These are phyloP conservation scores for Solanum paucissectum DNA, from an alignment of 257 asterid species.

Conservation along the genomic window DNA sequence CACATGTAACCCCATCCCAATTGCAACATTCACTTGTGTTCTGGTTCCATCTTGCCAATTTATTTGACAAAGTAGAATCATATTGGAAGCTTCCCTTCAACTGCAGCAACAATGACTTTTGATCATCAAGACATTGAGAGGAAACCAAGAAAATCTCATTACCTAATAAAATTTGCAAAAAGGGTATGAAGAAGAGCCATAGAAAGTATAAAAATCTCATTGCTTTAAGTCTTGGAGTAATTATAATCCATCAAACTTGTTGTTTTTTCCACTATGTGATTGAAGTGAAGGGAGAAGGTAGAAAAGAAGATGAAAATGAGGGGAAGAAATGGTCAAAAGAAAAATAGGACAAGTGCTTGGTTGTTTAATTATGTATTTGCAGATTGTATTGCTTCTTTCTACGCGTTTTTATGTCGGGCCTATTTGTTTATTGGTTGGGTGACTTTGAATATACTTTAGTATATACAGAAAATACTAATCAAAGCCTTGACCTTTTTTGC, in stretches of 20 bases:
- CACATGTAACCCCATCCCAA: slow-evolving; percentile 31
- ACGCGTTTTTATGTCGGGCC: neutral
- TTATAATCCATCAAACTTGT: neutral
- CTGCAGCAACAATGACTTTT: slow-evolving; percentile 29
- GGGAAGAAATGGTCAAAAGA: neutral
- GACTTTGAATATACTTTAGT: neutral
- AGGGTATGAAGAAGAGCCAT: slow-evolving; percentile 24
- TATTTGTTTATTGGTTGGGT: neutral
- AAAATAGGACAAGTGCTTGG: neutral
- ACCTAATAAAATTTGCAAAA: slow-evolving; percentile 6
- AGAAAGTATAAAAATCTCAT: slow-evolving; percentile 36
- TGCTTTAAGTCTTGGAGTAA: neutral
- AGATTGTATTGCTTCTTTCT: neutral
- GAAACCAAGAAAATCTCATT: neutral
- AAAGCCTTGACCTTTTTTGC: neutral
- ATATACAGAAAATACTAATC: neutral
- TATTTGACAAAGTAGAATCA: slow-evolving; percentile 6
- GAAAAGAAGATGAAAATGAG: neutral
- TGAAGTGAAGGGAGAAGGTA: neutral
- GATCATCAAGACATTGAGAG: slow-evolving; percentile 35
- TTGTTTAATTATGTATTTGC: neutral
- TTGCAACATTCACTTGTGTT: slow-evolving; percentile 14
- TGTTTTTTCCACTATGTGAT: neutral
- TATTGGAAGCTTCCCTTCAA: slow-evolving; percentile 18
- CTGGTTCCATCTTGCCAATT: slow-evolving; percentile 22